Conservation (phyloP, 805 yeast species). For the Suhomyces faveliae region DNA sequence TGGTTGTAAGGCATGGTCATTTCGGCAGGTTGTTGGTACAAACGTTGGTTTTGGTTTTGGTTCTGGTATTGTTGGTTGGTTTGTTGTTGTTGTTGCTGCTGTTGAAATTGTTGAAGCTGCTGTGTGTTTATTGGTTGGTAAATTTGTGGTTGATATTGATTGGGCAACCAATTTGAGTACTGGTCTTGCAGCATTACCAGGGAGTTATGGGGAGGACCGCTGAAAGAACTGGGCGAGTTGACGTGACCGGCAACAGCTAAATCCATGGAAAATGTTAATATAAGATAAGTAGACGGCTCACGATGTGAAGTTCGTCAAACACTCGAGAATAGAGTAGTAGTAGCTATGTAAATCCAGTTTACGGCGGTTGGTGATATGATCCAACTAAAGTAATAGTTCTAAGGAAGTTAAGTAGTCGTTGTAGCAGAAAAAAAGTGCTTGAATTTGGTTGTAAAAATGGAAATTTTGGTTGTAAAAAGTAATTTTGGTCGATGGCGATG, state of each 20-base stretch:
- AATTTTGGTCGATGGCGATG: no score
- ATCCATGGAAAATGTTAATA: not conserved
- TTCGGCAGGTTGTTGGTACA: not conserved
- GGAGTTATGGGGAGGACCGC: not conserved
- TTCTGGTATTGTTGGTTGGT: not conserved
- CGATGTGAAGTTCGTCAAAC: not conserved
- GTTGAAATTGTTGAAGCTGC: not conserved
- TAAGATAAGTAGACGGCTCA: not conserved
- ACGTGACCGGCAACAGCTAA: not conserved
- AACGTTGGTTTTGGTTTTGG: not conserved
- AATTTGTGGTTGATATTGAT: not conserved
- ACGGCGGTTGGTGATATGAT: no score
- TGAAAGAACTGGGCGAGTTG: not conserved
- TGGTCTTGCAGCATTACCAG: slow-evolving; percentile 2
- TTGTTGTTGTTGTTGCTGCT: not conserved
- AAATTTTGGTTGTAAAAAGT: no score
- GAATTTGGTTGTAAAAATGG: no score
- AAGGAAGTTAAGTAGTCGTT: no score
- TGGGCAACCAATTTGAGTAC: not conserved
- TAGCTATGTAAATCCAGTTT: not conserved
- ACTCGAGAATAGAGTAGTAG: not conserved
- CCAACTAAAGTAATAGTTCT: no score
- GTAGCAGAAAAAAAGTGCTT: no score
- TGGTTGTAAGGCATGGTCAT: not conserved
- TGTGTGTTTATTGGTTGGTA: not conserved